A percentile compares a stretch with the other conserved stretches of the same genome.
Evolutionary conservation across 257 asterid genomes (phyloP).

Genomic region (Gentiana dahurica): DNA sequence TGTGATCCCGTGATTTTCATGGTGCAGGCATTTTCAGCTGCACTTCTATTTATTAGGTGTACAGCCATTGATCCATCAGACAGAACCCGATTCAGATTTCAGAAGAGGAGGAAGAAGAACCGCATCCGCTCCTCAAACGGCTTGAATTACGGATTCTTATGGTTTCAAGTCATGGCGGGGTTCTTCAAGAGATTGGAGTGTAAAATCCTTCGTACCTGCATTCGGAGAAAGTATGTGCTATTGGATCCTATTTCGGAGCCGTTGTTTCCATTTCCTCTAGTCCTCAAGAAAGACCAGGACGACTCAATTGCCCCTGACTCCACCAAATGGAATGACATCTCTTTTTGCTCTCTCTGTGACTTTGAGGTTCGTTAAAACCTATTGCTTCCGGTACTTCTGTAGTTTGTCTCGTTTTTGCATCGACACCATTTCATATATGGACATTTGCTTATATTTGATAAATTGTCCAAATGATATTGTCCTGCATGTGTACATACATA

Average conservation of each 20-base stretch:
- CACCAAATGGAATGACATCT: constrained; percentile 42
- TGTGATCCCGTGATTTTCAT: neutral
- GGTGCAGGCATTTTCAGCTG: constrained; percentile 56
- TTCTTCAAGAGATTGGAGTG: constrained; percentile 62
- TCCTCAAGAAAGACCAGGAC: constrained; percentile 38
- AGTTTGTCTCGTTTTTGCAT: no score
- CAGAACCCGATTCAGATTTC: constrained; percentile 42
- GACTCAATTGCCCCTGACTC: constrained; percentile 39
- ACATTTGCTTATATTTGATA: no score
- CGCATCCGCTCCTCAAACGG: constrained; percentile 10
- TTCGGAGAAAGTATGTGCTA: constrained; percentile 66
- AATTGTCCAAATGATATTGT: no score
- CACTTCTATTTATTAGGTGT: constrained; percentile 67
- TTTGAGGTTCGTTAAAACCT: constrained; percentile 42
- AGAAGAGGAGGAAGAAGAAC: constrained; percentile 30
- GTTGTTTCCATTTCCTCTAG: constrained; percentile 56
- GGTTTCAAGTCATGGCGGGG: constrained; percentile 45
- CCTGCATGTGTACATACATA: no score
- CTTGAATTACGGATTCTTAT: constrained; percentile 31
- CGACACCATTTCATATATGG: no score
- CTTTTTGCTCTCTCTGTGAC: constrained; percentile 84
- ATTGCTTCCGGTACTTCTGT: no score
- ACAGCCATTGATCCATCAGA: constrained; percentile 79
- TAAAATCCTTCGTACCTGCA: constrained; percentile 57
- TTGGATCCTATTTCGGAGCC: constrained; percentile 63